Percentiles rank a stretch among this genome's conserved stretches.
These are phyloP conservation scores for Conticribra weissflogii DNA, from an alignment of 108 stramenopile species.

Conservation along the genomic window DNA sequence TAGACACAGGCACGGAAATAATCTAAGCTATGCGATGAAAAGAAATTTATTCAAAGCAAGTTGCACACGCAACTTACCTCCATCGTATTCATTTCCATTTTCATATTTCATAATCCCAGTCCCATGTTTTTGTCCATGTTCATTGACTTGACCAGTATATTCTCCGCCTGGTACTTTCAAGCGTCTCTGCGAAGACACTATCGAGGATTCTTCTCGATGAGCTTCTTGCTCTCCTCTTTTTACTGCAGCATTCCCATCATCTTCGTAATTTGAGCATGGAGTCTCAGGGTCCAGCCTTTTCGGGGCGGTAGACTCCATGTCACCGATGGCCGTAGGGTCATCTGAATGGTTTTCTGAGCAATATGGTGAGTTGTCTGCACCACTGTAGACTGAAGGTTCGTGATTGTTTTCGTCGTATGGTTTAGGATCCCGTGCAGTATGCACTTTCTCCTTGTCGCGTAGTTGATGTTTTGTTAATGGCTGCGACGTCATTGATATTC, in stretches of 20 bases:
- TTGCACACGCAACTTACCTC: not conserved
- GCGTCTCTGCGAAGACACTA: conserved; percentile 1
- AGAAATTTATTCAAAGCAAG: too few species aligned
- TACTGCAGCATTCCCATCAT: not conserved
- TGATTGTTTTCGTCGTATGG: not conserved
- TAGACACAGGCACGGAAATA: not conserved
- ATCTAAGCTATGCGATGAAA: too few species aligned
- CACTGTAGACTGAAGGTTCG: not conserved
- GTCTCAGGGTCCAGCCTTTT: conserved; percentile 28
- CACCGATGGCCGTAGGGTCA: conserved; percentile 11
- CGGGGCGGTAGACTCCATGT: conserved; percentile 14
- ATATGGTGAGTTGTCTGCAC: not conserved
- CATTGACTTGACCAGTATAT: conserved; percentile 31
- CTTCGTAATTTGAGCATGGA: not conserved
- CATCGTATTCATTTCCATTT: conserved; percentile 34
- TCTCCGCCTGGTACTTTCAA: conserved; percentile 41
- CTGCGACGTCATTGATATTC: not conserved
- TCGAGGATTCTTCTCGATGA: not conserved
- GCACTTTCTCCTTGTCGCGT: not conserved
- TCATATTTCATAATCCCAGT: conserved; percentile 33
- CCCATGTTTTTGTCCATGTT: conserved; percentile 25
- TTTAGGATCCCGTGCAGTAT: not conserved
- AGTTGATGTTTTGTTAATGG: not conserved
- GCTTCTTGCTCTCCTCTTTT: not conserved
- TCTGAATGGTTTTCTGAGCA: not conserved